Conservation (phyloP, 169 alveolate genomes). For the Plasmodium relictum region DNA sequence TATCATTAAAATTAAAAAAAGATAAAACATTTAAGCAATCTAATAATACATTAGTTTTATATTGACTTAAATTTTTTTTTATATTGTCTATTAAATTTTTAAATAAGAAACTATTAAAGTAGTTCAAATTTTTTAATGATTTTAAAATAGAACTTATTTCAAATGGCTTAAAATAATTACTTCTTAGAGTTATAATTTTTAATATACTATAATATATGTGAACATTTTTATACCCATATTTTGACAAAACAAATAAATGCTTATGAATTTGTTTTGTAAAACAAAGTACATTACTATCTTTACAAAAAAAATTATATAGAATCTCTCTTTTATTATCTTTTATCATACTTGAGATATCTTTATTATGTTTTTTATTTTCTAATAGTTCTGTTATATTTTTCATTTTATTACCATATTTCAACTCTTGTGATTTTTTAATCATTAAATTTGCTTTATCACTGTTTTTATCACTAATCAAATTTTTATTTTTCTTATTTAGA, state of each 20-base stretch:
- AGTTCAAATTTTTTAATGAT: constrained; percentile 50
- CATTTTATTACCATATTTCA: too few relatives aligned
- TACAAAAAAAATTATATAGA: background rate
- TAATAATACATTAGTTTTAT: constrained; percentile 33
- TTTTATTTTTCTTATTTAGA: background rate
- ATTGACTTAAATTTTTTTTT: constrained; percentile 60
- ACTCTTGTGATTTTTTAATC: too few relatives aligned
- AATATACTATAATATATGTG: constrained; percentile 27
- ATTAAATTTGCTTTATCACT: background rate
- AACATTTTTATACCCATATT: constrained; percentile 47
- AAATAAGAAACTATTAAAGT: constrained; percentile 46
- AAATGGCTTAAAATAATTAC: constrained; percentile 29
- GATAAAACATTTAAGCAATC: constrained; percentile 61
- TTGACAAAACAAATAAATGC: constrained; percentile 39
- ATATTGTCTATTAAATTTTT: constrained; percentile 14
- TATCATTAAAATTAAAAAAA: constrained; percentile 41
- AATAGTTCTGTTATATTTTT: too few relatives aligned
- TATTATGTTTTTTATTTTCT: too few relatives aligned
- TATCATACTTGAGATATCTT: too few relatives aligned
- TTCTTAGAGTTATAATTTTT: constrained; percentile 14
- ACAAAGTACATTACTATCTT: background rate
- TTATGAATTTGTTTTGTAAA: constrained; percentile 31
- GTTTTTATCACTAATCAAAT: background rate
- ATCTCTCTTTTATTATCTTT: too few relatives aligned
- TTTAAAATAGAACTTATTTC: constrained; percentile 58